Conservation (phyloP, 2,329 filamentous ascomycete species). For the Cyanodermella asteris region DNA sequence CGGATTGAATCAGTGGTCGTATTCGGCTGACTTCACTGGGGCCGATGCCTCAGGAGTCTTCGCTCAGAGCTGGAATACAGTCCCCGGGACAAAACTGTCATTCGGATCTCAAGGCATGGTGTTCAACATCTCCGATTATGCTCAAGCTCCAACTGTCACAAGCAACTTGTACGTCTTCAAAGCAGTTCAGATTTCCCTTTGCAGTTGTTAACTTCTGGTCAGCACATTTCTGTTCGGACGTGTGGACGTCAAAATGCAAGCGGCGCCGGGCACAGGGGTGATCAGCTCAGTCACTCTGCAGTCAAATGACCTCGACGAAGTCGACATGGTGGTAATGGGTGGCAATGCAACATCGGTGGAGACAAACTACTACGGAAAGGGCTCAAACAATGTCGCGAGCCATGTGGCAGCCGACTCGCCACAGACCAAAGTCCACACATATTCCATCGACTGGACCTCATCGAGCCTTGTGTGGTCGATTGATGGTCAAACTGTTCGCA, state of each 20-base stretch:
- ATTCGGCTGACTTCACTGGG: too few relatives aligned
- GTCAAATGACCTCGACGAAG: conserved; percentile 66
- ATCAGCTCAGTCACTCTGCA: conserved; percentile 66
- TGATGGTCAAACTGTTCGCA: conserved; percentile 41
- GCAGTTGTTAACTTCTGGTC: too few relatives aligned
- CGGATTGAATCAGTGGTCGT: too few relatives aligned
- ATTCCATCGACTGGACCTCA: conserved; percentile 32
- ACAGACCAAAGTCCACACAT: conserved; percentile 5
- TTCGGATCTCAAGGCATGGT: conserved; percentile 43
- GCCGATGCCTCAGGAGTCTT: too few relatives aligned
- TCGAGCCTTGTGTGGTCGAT: conserved; percentile 47
- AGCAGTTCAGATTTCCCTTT: too few relatives aligned
- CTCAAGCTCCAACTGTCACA: conserved; percentile 58
- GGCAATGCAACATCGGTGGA: conserved; percentile 39
- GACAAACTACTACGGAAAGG: conserved; percentile 61
- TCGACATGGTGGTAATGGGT: conserved; percentile 70
- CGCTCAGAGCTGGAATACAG: too few relatives aligned
- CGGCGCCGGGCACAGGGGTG: conserved; percentile 51
- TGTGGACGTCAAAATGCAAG: conserved; percentile 58
- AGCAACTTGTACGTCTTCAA: conserved; percentile 71
- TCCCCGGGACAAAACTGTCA: conserved; percentile 39
- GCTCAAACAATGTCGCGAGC: conserved; percentile 29
- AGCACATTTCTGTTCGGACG: conserved; percentile 36
- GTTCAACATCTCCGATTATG: conserved; percentile 48
- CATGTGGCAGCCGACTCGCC: conserved; percentile 12